Conservation (phyloP, 495 filamentous ascomycete species). For the Annulohypoxylon stygium region DNA sequence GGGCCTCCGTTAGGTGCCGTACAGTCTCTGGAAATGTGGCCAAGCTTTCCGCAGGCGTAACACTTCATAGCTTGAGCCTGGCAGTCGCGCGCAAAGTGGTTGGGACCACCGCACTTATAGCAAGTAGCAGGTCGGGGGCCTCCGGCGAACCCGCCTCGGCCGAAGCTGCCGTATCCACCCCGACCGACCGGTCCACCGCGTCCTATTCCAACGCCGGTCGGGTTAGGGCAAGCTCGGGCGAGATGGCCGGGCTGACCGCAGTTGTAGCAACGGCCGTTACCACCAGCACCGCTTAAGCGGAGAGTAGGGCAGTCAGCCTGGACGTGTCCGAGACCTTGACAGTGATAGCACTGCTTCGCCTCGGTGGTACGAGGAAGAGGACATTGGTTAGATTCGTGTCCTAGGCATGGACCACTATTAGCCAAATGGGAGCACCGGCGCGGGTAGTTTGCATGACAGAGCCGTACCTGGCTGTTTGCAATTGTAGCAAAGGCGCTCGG, state of each 20-base stretch:
- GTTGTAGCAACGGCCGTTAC: constrained; percentile 92
- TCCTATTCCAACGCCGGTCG: constrained; percentile 68
- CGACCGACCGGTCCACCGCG: constrained; percentile 74
- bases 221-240: constrained; percentile 86
- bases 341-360: constrained; percentile 99
- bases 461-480: constrained; percentile 92
- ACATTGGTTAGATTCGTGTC: constrained; percentile 98
- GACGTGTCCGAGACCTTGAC: constrained; percentile 97
- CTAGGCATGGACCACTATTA: constrained; percentile 58
- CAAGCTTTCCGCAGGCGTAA: constrained; percentile 98
- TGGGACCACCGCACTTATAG: constrained; percentile 99
- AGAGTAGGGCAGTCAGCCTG: constrained; percentile 99
- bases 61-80: constrained; percentile 99
- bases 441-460: constrained; percentile 32
- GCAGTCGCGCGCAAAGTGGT: constrained; percentile 98
- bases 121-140: constrained; percentile 89
- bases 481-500: constrained; percentile 99
- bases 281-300: constrained; percentile 82
- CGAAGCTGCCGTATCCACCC: constrained; percentile 76
- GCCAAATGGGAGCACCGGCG: constrained; percentile 25
- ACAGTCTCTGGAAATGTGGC: constrained; percentile 98
- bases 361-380: constrained; percentile 96
- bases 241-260: constrained; percentile 94
- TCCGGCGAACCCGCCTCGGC: constrained; percentile 75
- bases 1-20: constrained; percentile 97